Evolutionary conservation across 148 eudicot species (phyloP).

Genomic region (Chenopodium album): DNA sequence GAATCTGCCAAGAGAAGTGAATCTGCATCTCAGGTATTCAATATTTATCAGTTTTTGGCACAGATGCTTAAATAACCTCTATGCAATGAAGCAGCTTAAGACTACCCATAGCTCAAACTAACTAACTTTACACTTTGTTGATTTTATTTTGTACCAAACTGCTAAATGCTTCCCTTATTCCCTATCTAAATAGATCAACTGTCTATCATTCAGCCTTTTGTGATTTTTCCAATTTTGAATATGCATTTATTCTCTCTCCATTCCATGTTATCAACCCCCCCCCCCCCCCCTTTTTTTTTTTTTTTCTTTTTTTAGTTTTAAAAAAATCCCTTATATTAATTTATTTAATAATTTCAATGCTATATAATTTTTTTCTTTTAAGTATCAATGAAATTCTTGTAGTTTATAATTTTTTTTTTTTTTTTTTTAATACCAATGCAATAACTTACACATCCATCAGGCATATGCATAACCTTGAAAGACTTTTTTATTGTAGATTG

Average conservation of each 20-base stretch:
- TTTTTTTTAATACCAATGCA: background rate
- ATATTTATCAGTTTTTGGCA: slow-evolving; percentile 32
- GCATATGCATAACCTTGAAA: background rate
- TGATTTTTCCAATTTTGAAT: background rate
- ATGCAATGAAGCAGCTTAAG: slow-evolving; percentile 7
- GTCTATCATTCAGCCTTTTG: background rate
- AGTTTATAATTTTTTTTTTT: background rate
- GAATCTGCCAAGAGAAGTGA: slow-evolving; percentile 41
- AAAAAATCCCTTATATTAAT: too few relatives aligned
- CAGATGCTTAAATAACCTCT: slow-evolving; percentile 17
- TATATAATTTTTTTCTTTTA: background rate
- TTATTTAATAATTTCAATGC: background rate
- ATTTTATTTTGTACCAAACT: background rate
- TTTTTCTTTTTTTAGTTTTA: too few relatives aligned
- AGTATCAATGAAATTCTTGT: background rate
- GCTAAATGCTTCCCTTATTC: background rate
- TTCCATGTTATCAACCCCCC: background rate
- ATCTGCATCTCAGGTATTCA: slow-evolving; percentile 39
- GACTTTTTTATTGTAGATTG: background rate
- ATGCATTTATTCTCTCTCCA: background rate
- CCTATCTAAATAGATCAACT: background rate
- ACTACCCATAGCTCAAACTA: background rate
- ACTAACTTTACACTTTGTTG: background rate
- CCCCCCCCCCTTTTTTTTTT: too few relatives aligned
- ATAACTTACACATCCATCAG: background rate